Evolutionary conservation across 345 rosid genomes (phyloP).

Genomic region (Firmiana major): DNA sequence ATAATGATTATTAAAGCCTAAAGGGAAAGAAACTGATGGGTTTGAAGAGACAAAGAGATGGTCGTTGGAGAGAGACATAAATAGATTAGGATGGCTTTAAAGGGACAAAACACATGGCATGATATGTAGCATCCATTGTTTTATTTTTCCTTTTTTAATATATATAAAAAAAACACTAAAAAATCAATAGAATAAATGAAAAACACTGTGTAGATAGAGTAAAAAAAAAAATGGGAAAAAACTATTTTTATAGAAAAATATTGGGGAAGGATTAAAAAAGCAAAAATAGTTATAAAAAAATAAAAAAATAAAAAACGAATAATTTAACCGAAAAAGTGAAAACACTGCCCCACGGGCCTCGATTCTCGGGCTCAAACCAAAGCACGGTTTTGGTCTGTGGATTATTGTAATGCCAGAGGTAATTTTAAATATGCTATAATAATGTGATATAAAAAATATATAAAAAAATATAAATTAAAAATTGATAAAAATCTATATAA

Average conservation of each 20-base stretch:
- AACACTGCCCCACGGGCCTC: conserved; percentile 17
- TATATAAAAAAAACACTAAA: neutral
- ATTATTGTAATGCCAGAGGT: too few species aligned
- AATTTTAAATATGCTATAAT: too few species aligned
- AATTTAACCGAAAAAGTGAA: conserved; percentile 2
- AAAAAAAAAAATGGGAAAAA: too few species aligned
- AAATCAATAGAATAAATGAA: neutral
- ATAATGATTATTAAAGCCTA: neutral
- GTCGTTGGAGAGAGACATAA: too few species aligned
- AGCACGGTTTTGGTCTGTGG: conserved; percentile 26
- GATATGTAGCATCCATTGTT: conserved; percentile 25
- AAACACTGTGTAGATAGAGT: neutral
- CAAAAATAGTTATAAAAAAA: neutral
- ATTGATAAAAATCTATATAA: too few species aligned
- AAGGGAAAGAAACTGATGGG: neutral
- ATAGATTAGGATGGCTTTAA: neutral
- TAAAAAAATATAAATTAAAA: too few species aligned
- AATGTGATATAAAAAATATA: too few species aligned
- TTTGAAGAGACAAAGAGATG: neutral
- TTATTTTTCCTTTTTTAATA: neutral
- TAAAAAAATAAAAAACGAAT: too few species aligned
- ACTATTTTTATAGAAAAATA: too few species aligned
- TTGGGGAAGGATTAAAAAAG: conserved; percentile 4
- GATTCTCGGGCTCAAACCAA: conserved; percentile 31
- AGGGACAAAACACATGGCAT: conserved; percentile 50